phyloP scores from a whole-genome alignment of 1,284 basidiomycete genomes.

The Apiotrichum porosum region DNA sequence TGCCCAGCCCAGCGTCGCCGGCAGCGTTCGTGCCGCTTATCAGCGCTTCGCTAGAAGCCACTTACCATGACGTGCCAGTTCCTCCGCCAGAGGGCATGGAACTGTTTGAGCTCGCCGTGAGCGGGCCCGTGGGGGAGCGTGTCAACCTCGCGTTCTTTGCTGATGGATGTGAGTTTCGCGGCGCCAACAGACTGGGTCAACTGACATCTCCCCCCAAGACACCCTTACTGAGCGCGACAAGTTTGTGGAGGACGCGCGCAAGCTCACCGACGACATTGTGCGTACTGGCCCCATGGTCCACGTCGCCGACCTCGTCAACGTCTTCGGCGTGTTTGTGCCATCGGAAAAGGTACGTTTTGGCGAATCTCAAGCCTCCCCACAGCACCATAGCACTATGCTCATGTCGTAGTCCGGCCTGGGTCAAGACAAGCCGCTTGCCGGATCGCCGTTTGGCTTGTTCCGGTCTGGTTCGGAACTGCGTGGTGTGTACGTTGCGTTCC shows the following conservation, averaged over 20 bases:
- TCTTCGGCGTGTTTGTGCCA: constrained; percentile 74
- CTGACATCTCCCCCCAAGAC: constrained; percentile 55
- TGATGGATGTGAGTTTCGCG: constrained; percentile 70
- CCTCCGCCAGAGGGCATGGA: constrained; percentile 49
- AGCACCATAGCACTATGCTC: too few relatives aligned
- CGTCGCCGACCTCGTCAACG: constrained; percentile 69
- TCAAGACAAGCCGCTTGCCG: constrained; percentile 63
- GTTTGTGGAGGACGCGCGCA: constrained; percentile 64
- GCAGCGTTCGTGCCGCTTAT: too few relatives aligned
- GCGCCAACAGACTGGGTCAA: too few relatives aligned
- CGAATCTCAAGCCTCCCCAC: not conserved
- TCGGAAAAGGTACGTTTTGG: constrained; percentile 54
- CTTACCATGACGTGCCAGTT: too few relatives aligned
- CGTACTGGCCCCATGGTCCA: constrained; percentile 68
- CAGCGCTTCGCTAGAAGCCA: too few relatives aligned
- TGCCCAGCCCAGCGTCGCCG: too few relatives aligned
- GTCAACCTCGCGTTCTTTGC: constrained; percentile 74
- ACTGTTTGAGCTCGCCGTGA: constrained; percentile 58
- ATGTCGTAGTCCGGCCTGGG: constrained; percentile 71
- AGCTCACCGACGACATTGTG: constrained; percentile 65
- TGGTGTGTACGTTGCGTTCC: constrained; percentile 67
- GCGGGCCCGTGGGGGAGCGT: constrained; percentile 61
- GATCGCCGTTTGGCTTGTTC: constrained; percentile 68
- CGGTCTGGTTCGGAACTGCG: constrained; percentile 72
- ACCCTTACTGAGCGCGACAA: constrained; percentile 58